These are phyloP conservation scores for Hypoxylon sp. DNA, from an alignment of 2,329 filamentous ascomycete species.

Conservation along the genomic window DNA sequence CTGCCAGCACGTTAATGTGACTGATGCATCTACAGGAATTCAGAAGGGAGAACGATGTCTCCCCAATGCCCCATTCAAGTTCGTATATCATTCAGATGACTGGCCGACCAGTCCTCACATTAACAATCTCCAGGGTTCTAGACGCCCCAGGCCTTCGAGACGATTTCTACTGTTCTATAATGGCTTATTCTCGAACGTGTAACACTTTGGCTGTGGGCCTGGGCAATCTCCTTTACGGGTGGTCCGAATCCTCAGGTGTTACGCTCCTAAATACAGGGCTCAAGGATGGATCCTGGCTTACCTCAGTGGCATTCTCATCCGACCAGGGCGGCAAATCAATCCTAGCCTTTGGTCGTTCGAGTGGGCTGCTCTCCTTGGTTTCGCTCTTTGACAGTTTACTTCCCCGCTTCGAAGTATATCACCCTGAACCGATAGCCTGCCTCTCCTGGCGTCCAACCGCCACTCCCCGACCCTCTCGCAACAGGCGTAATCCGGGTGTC, in stretches of 20 bases:
- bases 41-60: slow-evolving; percentile 63
- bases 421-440: slow-evolving; percentile 81
- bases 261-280: slow-evolving; percentile 64
- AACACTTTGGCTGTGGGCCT: slow-evolving; percentile 88
- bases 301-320: slow-evolving; percentile 92
- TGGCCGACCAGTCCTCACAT: slow-evolving; percentile 24
- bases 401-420: slow-evolving; percentile 81
- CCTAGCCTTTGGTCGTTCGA: slow-evolving; percentile 85
- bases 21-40: slow-evolving; percentile 40
- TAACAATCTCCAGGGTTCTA: slow-evolving; percentile 74
- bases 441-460: slow-evolving; percentile 82
- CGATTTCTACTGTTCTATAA: slow-evolving; percentile 93
- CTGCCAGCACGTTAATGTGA: neutral
- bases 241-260: slow-evolving; percentile 84
- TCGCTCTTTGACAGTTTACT: slow-evolving; percentile 77
- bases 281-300: slow-evolving; percentile 74
- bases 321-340: slow-evolving; percentile 81
- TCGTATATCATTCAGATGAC: slow-evolving; percentile 52
- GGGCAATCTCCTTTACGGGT: slow-evolving; percentile 84
- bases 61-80: slow-evolving; percentile 84
- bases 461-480: slow-evolving; percentile 67
- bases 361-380: slow-evolving; percentile 83
- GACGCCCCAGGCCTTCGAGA: slow-evolving; percentile 92
- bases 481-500: slow-evolving; percentile 62
- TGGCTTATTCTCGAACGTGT: slow-evolving; percentile 84